Evolutionary conservation across 495 filamentous ascomycete species (phyloP).

Genomic region (Hypomontagnella monticulosa): DNA sequence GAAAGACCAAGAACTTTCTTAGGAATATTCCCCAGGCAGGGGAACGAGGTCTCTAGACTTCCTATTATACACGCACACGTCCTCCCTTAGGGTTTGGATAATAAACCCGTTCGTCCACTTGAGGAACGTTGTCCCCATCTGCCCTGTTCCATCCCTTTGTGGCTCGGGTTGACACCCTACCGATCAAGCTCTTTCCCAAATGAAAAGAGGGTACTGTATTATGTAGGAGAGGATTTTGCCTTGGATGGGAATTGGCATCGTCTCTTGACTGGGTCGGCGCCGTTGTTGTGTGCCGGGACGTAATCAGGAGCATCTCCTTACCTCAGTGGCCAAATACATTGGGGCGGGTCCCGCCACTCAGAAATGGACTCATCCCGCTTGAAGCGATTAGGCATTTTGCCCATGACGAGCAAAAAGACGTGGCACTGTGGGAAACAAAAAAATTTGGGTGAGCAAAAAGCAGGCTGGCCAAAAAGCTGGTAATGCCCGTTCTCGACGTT

Average conservation of each 20-base stretch:
- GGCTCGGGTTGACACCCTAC: constrained; percentile 41
- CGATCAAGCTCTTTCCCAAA: constrained; percentile 26
- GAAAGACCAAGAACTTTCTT: constrained; percentile 30
- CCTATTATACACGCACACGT: constrained; percentile 42
- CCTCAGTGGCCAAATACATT: constrained; percentile 31
- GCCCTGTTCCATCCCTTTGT: constrained; percentile 36
- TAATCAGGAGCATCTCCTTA: constrained; percentile 30
- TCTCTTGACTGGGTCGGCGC: constrained; percentile 29
- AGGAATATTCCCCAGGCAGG: constrained; percentile 29
- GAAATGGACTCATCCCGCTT: constrained; percentile 38
- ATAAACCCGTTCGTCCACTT: constrained; percentile 15
- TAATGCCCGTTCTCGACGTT: constrained; percentile 44
- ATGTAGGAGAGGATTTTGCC: constrained; percentile 32
- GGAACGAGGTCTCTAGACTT: constrained; percentile 30
- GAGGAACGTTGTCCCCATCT: constrained; percentile 14
- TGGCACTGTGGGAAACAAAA: constrained; percentile 30
- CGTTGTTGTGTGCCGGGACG: constrained; percentile 29
- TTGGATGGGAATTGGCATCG: constrained; percentile 23
- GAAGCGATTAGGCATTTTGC: constrained; percentile 38
- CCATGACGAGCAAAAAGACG: constrained; percentile 30
- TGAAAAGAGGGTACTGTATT: constrained; percentile 36
- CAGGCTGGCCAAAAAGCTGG: constrained; percentile 31
- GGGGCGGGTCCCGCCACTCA: constrained; percentile 34
- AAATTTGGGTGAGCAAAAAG: constrained; percentile 21
- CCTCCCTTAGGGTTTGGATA: constrained; percentile 7